Percentiles rank a stretch among this genome's conserved stretches.
Conservation (phyloP, 352 stramenopile genomes). For the Globisporangium parvum region DNA sequence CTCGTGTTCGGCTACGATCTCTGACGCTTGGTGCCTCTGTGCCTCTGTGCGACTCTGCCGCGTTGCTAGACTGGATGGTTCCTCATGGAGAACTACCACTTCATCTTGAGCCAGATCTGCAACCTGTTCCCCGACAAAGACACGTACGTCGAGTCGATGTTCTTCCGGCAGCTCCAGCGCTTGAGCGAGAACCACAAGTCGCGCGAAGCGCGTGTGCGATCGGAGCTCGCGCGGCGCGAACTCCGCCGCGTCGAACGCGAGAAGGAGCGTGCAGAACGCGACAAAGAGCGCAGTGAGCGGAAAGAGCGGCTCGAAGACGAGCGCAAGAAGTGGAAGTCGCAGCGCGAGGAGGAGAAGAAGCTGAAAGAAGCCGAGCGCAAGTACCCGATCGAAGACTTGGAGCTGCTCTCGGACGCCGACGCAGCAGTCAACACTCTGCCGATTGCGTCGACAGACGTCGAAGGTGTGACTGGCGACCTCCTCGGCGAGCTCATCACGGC, state of each 20-base stretch:
- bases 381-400: slow-evolving; percentile 69
- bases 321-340: slow-evolving; percentile 36
- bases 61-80: slow-evolving; percentile 66
- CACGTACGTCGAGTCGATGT: slow-evolving; percentile 75
- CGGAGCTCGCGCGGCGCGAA: slow-evolving; percentile 56
- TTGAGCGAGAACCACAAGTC: slow-evolving; percentile 58
- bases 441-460: slow-evolving; percentile 29
- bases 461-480: slow-evolving; percentile 45
- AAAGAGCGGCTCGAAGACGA: slow-evolving; percentile 43
- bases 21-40: slow-evolving; percentile 1
- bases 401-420: slow-evolving; percentile 42
- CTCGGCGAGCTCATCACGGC: slow-evolving; percentile 74
- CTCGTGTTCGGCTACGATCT: no score
- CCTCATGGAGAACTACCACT: slow-evolving; percentile 77
- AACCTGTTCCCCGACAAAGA: slow-evolving; percentile 75
- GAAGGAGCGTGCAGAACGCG: slow-evolving; percentile 41
- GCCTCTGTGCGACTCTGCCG: no score
- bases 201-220: slow-evolving; percentile 47
- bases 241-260: slow-evolving; percentile 53
- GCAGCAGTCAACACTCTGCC: slow-evolving; percentile 27
- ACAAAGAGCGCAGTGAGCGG: slow-evolving; percentile 48
- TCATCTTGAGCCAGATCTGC: slow-evolving; percentile 73
- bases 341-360: slow-evolving; percentile 60
- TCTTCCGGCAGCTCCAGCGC: slow-evolving; percentile 79
- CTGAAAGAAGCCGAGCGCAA: slow-evolving; percentile 50